Evolutionary conservation across 495 filamentous ascomycete genomes (phyloP).

Genomic region (Delitschia confertaspora): DNA sequence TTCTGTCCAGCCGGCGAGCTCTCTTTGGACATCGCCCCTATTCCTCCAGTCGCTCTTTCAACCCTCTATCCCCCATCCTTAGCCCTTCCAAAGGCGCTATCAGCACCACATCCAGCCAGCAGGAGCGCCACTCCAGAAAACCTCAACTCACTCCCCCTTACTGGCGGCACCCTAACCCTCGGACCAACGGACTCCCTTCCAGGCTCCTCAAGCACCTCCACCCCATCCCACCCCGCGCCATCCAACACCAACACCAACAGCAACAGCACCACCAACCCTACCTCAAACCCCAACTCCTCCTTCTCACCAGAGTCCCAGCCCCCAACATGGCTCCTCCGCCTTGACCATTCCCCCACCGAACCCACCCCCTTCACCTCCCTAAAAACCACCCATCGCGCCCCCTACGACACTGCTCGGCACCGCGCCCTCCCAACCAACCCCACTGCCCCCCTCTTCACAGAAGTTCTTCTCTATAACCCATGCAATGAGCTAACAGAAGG

Average conservation of each 20-base stretch:
- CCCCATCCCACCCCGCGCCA: too few species aligned
- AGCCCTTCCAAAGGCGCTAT: slow-evolving; percentile 38
- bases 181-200: slow-evolving; percentile 18
- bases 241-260: too few species aligned
- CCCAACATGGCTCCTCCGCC: slow-evolving; percentile 25
- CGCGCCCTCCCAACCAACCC: slow-evolving; percentile 32
- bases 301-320: background rate
- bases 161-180: slow-evolving; percentile 27
- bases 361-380: slow-evolving; percentile 27
- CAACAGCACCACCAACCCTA: too few species aligned
- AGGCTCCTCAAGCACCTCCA: background rate
- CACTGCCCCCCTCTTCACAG: slow-evolving; percentile 35
- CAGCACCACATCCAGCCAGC: slow-evolving; percentile 15
- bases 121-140: background rate
- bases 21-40: slow-evolving; percentile 39
- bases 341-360: slow-evolving; percentile 28
- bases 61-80: slow-evolving; percentile 49
- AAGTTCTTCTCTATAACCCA: slow-evolving; percentile 66
- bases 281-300: too few species aligned
- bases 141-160: slow-evolving; percentile 22
- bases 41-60: slow-evolving; percentile 41
- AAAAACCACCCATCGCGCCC: slow-evolving; percentile 32
- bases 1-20: slow-evolving; percentile 17
- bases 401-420: slow-evolving; percentile 27
- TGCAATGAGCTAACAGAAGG: slow-evolving; percentile 75